A percentile compares a stretch with the other conserved stretches of the same genome.
These are phyloP conservation scores for Euphorbia lathyris DNA, from an alignment of 345 rosid genomes.

Conservation along the genomic window DNA sequence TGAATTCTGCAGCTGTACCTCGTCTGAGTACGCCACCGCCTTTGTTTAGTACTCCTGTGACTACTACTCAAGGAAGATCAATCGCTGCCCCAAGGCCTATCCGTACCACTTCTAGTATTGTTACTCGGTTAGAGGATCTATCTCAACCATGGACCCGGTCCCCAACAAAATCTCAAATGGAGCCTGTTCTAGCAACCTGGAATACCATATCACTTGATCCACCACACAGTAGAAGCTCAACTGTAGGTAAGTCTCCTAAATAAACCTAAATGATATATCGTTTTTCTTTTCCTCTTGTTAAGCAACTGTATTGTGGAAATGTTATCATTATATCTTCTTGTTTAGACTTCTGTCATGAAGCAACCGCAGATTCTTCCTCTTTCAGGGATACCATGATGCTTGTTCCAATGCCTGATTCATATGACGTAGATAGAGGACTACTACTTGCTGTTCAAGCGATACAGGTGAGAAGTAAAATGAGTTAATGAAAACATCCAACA, in stretches of 20 bases:
- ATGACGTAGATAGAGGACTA: conserved; percentile 92
- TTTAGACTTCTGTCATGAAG: conserved; percentile 85
- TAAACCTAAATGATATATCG: conserved; percentile 9
- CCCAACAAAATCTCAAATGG: conserved; percentile 96
- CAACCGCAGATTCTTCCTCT: conserved; percentile 94
- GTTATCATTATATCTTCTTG: conserved; percentile 28
- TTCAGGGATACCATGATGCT: conserved; percentile 88
- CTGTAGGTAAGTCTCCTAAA: conserved; percentile 55
- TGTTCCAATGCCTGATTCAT: conserved; percentile 96
- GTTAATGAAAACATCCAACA: neutral
- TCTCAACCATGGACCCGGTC: conserved; percentile 99
- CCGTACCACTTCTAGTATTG: conserved; percentile 70
- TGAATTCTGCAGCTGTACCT: conserved; percentile 75
- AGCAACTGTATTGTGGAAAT: conserved; percentile 22
- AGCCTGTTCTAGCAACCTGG: conserved; percentile 83
- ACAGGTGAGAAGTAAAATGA: conserved; percentile 55
- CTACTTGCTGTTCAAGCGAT: conserved; percentile 99
- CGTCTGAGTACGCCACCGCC: conserved; percentile 94
- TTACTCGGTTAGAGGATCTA: conserved; percentile 80
- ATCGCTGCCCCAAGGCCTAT: conserved; percentile 93
- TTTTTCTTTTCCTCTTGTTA: conserved; percentile 4
- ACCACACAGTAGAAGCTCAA: conserved; percentile 43
- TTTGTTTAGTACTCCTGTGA: conserved; percentile 41
- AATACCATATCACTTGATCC: conserved; percentile 56
- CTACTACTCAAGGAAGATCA: conserved; percentile 58